These are phyloP conservation scores for Salvia hispanica DNA, from an alignment of 257 asterid genomes.

Conservation along the genomic window DNA sequence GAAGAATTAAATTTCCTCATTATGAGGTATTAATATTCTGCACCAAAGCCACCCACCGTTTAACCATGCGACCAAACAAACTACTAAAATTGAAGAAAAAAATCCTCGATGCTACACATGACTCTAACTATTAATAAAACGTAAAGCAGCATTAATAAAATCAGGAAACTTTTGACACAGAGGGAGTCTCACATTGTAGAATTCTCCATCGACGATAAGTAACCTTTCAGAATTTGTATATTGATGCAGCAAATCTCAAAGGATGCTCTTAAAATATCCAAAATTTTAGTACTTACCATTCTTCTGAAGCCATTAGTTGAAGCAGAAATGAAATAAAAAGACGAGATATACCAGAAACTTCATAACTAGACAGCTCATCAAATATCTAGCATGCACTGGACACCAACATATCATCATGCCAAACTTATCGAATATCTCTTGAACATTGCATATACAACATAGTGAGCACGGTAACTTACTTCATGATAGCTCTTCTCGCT, in stretches of 20 bases:
- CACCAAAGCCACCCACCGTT: slow-evolving; percentile 56
- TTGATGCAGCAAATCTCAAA: slow-evolving; percentile 17
- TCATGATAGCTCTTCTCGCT: slow-evolving; percentile 80
- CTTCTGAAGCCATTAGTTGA: slow-evolving; percentile 13
- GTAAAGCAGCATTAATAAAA: slow-evolving; percentile 23
- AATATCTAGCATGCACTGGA: too few species aligned
- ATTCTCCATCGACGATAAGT: slow-evolving; percentile 16
- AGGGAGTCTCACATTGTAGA: slow-evolving; percentile 10
- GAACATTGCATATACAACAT: not conserved
- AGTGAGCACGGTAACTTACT: slow-evolving; percentile 53
- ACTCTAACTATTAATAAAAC: slow-evolving; percentile 7
- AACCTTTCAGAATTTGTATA: slow-evolving; percentile 11
- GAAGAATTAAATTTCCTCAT: slow-evolving; percentile 39
- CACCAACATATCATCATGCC: not conserved
- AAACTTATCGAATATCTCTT: not conserved
- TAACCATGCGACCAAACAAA: slow-evolving; percentile 36
- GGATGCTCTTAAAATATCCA: not conserved
- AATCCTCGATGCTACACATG: slow-evolving; percentile 19
- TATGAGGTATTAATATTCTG: slow-evolving; percentile 44
- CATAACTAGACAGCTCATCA: not conserved
- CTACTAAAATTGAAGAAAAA: slow-evolving; percentile 24
- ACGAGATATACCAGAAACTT: slow-evolving; percentile 13
- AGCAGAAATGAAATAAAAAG: not conserved
- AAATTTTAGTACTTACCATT: slow-evolving; percentile 8
- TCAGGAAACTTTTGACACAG: slow-evolving; percentile 2